Conservation (phyloP, 345 rosid genomes). For the Citrus inodora region DNA sequence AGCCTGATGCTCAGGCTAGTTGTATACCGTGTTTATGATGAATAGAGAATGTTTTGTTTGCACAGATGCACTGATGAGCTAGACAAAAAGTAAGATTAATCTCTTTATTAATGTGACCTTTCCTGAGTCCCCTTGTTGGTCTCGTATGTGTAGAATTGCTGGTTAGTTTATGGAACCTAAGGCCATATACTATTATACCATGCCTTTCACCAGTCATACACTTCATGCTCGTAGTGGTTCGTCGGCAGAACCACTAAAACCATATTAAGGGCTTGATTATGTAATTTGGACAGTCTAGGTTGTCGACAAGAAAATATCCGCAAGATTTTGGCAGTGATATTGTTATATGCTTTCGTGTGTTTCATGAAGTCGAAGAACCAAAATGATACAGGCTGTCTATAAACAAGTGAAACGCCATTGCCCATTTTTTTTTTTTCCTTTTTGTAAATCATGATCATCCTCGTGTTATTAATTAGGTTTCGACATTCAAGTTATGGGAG, state of each 20-base stretch:
- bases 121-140: neutral
- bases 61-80: neutral
- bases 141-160: neutral
- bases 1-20: constrained; percentile 46
- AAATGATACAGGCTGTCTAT: no score
- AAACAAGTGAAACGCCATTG: no score
- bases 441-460: no score
- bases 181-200: neutral
- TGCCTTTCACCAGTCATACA: neutral
- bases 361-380: no score
- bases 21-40: constrained; percentile 28
- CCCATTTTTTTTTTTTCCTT: no score
- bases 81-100: constrained; percentile 7
- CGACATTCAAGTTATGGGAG: no score
- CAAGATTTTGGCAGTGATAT: no score
- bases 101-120: neutral
- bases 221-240: neutral
- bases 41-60: constrained; percentile 21
- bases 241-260: neutral
- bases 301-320: neutral
- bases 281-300: neutral
- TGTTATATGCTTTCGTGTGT: no score
- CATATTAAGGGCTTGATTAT: neutral
- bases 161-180: neutral
- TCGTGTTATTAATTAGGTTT: no score